Conservation (phyloP, 2,329 filamentous ascomycete species). For the Penicillium polonicum region DNA sequence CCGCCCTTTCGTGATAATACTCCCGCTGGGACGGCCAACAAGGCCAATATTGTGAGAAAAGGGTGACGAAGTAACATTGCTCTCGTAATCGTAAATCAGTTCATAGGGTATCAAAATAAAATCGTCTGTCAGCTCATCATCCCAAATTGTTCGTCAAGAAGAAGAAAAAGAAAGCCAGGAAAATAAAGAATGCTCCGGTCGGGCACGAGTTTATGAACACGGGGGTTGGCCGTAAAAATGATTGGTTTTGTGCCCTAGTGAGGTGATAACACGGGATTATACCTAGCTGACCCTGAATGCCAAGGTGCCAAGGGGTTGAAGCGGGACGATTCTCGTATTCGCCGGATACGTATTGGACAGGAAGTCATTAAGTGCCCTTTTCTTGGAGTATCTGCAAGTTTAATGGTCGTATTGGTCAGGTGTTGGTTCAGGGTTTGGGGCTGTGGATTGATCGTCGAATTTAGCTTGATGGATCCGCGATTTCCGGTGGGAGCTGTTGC, state of each 20-base stretch:
- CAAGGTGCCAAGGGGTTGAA: conserved; percentile 5
- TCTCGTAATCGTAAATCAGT: neutral
- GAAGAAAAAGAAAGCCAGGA: neutral
- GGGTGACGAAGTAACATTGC: conserved; percentile 1
- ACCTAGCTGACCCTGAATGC: conserved; percentile 2
- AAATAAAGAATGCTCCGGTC: neutral
- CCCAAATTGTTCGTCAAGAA: neutral
- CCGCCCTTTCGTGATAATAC: conserved; percentile 5
- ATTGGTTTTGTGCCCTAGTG: neutral
- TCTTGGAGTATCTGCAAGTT: neutral
- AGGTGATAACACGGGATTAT: neutral
- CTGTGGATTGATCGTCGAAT: neutral
- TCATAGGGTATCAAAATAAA: neutral
- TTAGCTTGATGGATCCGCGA: neutral
- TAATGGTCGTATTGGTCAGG: neutral
- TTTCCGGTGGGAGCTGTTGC: neutral
- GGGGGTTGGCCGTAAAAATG: neutral
- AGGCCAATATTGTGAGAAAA: neutral
- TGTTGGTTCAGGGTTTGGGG: neutral
- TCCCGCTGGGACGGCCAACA: neutral
- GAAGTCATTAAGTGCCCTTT: neutral
- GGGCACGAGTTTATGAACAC: neutral
- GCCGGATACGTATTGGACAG: neutral
- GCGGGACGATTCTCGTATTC: conserved; percentile 2
- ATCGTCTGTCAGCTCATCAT: neutral